Conservation (phyloP, 2,329 filamentous ascomycete genomes). For the Cadophora luteo-olivacea region DNA sequence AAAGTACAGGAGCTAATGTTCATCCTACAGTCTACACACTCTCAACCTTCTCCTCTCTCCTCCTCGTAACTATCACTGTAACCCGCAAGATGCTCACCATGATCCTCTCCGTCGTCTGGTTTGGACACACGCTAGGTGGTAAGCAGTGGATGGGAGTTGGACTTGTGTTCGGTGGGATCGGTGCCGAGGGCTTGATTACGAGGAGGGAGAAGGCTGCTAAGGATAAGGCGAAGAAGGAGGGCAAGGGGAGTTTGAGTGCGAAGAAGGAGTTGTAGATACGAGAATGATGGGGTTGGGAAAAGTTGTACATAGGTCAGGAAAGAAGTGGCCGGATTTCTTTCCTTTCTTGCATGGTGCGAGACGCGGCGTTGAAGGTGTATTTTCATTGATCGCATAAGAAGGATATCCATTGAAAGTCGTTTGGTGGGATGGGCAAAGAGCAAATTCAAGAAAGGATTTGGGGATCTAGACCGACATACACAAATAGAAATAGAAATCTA, state of each 20-base stretch:
- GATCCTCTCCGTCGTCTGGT: slow-evolving; percentile 94
- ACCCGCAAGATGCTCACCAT: slow-evolving; percentile 99
- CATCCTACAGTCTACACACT: slow-evolving; percentile 77
- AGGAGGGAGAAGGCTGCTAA: slow-evolving; percentile 84
- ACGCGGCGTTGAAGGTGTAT: neutral
- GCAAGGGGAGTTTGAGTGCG: slow-evolving; percentile 2
- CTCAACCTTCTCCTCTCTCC: slow-evolving; percentile 86
- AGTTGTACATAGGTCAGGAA: neutral
- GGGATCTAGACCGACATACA: too few species aligned
- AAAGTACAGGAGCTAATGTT: slow-evolving; percentile 16
- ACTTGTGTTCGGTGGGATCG: slow-evolving; percentile 94
- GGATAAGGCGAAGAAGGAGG: slow-evolving; percentile 48
- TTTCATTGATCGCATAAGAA: neutral
- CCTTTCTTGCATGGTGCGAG: neutral
- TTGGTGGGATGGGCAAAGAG: neutral
- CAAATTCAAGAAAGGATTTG: neutral
- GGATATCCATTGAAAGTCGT: neutral
- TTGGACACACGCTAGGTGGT: slow-evolving; percentile 83
- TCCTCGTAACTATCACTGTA: slow-evolving; percentile 95
- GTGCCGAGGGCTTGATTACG: slow-evolving; percentile 84
- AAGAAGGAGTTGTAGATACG: slow-evolving; percentile 39
- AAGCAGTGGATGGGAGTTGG: slow-evolving; percentile 95
- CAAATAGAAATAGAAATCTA: too few species aligned
- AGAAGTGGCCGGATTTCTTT: neutral
- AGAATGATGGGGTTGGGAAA: neutral